These are phyloP conservation scores for Talaromyces sp. DNA, from an alignment of 2,329 filamentous ascomycete species.

Conservation along the genomic window DNA sequence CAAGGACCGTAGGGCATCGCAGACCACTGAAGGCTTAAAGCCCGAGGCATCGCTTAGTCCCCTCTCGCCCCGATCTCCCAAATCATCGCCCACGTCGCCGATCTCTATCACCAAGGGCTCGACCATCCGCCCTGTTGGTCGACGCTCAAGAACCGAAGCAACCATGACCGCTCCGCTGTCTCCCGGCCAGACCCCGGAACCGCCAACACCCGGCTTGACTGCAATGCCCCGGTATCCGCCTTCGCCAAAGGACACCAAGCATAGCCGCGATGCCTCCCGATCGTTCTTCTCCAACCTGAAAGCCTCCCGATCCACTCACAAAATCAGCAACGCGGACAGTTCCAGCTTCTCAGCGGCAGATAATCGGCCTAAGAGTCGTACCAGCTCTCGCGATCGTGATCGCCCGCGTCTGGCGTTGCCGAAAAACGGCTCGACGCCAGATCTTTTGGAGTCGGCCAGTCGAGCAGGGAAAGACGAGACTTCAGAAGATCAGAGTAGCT, in stretches of 20 bases:
- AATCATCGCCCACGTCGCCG: constrained; percentile 31
- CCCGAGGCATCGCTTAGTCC: constrained; percentile 27
- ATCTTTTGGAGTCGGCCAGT: constrained; percentile 29
- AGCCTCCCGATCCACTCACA: constrained; percentile 40
- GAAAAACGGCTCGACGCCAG: constrained; percentile 37
- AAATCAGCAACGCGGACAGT: constrained; percentile 35
- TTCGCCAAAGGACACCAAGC: constrained; percentile 36
- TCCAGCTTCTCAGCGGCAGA: constrained; percentile 30
- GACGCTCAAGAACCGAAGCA: constrained; percentile 26
- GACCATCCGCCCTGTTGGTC: constrained; percentile 36
- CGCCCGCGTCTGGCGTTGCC: constrained; percentile 30
- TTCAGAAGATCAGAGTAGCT: constrained; percentile 18
- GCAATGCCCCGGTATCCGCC: constrained; percentile 41
- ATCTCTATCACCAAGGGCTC: constrained; percentile 27
- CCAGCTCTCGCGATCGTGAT: constrained; percentile 34
- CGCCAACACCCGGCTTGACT: constrained; percentile 37
- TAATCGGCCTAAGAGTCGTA: constrained; percentile 32
- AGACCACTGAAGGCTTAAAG: constrained; percentile 29
- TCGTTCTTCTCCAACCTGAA: constrained; percentile 44
- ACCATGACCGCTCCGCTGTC: constrained; percentile 25
- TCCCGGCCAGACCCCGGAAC: constrained; percentile 19
- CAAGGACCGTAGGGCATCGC: constrained; percentile 25
- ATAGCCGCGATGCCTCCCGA: constrained; percentile 39
- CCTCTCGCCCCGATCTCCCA: constrained; percentile 32
- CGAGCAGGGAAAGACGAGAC: constrained; percentile 19